phyloP scores from a whole-genome alignment of 2,329 filamentous ascomycete species.

The Sporothrix pallida region DNA sequence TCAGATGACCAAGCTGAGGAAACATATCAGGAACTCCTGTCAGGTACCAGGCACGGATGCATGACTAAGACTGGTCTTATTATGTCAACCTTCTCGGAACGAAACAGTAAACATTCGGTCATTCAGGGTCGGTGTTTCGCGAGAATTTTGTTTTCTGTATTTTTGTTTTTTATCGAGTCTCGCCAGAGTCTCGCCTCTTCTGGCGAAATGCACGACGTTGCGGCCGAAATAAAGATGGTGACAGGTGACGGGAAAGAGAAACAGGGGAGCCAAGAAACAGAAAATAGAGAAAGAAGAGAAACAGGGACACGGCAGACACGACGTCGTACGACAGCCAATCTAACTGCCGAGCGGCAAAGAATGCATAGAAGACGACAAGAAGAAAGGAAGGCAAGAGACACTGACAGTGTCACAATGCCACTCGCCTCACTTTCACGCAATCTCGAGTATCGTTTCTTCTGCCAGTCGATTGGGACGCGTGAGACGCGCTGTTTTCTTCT shows the following conservation, averaged over 20 bases:
- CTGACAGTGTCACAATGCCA: neutral
- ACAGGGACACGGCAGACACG: neutral
- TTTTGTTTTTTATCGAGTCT: neutral
- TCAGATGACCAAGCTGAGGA: slow-evolving; percentile 1
- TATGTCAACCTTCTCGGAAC: too few relatives aligned
- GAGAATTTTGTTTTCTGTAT: neutral
- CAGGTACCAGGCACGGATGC: neutral
- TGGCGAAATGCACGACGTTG: neutral
- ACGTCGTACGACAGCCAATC: slow-evolving; percentile 2
- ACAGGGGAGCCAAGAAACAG: neutral
- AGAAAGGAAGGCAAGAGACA: neutral
- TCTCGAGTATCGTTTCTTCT: neutral
- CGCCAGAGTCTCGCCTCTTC: neutral
- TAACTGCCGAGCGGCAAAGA: neutral
- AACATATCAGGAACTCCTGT: too few relatives aligned
- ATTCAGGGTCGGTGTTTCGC: neutral
- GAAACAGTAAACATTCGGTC: neutral
- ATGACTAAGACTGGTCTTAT: neutral
- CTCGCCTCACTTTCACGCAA: neutral
- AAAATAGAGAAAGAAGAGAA: neutral
- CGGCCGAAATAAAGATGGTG: slow-evolving; percentile 15
- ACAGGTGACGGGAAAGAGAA: too few relatives aligned
- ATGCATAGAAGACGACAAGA: neutral
- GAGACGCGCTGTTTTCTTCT: neutral
- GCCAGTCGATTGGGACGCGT: neutral